These are phyloP conservation scores for Telopea speciosissima DNA, from an alignment of 177 flowering plant species.

Conservation along the genomic window DNA sequence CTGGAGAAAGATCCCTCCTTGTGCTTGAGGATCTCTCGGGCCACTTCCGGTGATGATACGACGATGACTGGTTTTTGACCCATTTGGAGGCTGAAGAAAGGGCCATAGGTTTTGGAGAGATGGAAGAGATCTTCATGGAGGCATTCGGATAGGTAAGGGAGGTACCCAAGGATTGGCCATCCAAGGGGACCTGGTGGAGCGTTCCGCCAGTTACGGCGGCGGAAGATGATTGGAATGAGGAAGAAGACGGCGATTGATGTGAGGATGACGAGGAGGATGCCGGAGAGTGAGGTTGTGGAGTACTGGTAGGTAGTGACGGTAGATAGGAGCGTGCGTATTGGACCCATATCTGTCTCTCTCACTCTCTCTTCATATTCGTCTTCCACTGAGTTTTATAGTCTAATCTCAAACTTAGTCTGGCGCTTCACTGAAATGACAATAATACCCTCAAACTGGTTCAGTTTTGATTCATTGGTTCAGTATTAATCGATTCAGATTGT, in stretches of 20 bases:
- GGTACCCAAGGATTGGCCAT: conserved; percentile 27
- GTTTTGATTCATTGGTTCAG: no score
- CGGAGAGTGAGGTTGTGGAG: conserved; percentile 3
- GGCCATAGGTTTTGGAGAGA: conserved; percentile 22
- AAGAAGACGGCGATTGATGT: conserved; percentile 7
- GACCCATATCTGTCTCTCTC: no score
- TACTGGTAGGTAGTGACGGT: not conserved
- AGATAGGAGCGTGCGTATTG: no score
- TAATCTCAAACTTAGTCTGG: no score
- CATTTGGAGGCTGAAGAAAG: conserved; percentile 26
- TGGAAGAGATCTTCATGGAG: conserved; percentile 29
- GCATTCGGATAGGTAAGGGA: conserved; percentile 27
- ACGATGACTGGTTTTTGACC: conserved; percentile 28
- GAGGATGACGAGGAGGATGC: not conserved
- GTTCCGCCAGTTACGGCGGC: conserved; percentile 20
- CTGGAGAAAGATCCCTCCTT: conserved; percentile 25
- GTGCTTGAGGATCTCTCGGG: conserved; percentile 22
- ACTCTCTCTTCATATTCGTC: no score
- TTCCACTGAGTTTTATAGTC: no score
- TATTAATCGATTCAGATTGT: no score
- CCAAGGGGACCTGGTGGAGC: conserved; percentile 30
- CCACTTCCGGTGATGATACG: conserved; percentile 26
- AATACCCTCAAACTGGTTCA: no score
- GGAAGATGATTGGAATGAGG: conserved; percentile 9
- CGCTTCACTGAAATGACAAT: no score